Evolutionary conservation across 192 early-diverging fungal genomes (phyloP).

Genomic region (Blastocladiella britannica): DNA sequence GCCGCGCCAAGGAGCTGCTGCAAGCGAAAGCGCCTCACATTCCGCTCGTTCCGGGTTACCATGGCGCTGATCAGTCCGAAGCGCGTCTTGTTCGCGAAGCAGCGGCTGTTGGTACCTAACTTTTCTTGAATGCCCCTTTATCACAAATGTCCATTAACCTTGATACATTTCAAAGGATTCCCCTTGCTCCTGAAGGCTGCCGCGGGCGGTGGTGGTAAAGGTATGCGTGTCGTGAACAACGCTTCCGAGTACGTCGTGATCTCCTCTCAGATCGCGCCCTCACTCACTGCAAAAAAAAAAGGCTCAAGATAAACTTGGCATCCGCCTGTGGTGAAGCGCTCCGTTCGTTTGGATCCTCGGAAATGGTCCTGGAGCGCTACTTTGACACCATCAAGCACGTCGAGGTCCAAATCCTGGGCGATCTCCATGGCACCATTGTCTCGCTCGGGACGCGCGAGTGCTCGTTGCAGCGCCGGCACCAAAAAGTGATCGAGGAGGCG

Average conservation of each 20-base stretch:
- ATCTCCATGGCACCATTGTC: constrained; percentile 30
- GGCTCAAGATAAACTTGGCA: too few species aligned
- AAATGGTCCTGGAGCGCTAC: constrained; percentile 37
- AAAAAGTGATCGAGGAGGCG: constrained; percentile 38
- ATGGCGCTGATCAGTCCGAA: constrained; percentile 31
- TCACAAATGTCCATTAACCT: not conserved
- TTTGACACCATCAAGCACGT: constrained; percentile 30
- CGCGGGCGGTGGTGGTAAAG: constrained; percentile 41
- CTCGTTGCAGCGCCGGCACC: constrained; percentile 39
- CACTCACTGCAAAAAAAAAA: too few species aligned
- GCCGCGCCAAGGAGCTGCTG: constrained; percentile 31
- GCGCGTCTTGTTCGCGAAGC: constrained; percentile 26
- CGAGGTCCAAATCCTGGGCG: constrained; percentile 15
- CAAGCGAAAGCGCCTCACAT: constrained; percentile 27
- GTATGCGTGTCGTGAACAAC: constrained; percentile 36
- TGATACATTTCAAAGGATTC: constrained; percentile 15
- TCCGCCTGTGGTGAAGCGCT: constrained; percentile 31
- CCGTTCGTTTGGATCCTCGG: constrained; percentile 31
- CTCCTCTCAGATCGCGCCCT: too few species aligned
- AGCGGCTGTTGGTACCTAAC: constrained; percentile 12
- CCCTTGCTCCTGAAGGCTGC: constrained; percentile 39
- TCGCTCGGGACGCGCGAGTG: constrained; percentile 39
- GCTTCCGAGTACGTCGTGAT: constrained; percentile 11
- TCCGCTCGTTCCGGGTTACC: constrained; percentile 42
- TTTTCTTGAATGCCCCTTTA: not conserved